Conservation (phyloP, 306 rosid species). For the Sindora glabra region DNA sequence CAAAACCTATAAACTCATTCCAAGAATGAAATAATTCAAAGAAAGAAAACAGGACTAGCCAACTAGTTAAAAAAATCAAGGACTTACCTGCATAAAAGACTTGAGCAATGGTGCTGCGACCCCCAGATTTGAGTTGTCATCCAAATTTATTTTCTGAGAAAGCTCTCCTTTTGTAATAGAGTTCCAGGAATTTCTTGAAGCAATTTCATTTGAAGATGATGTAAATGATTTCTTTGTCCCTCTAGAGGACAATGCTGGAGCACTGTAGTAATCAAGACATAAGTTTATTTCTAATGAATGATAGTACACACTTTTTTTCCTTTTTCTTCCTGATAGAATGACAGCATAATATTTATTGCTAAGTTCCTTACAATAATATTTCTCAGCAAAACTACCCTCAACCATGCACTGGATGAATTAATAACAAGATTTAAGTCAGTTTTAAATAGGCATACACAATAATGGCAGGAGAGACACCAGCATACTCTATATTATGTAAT, state of each 20-base stretch:
- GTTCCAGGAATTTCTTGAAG: slow-evolving; percentile 82
- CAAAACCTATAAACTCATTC: no score
- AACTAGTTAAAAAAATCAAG: no score
- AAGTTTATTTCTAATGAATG: slow-evolving; percentile 10
- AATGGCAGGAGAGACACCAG: not conserved
- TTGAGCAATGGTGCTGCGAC: slow-evolving; percentile 90
- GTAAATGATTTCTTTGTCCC: slow-evolving; percentile 62
- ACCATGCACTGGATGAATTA: slow-evolving; percentile 2
- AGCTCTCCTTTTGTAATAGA: slow-evolving; percentile 71
- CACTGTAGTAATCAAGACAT: slow-evolving; percentile 43
- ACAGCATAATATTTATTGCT: not conserved
- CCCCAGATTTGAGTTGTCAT: slow-evolving; percentile 74
- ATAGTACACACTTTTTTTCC: not conserved
- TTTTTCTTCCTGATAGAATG: no score
- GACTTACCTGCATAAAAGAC: slow-evolving; percentile 84
- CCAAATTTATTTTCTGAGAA: slow-evolving; percentile 67
- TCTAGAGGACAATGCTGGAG: slow-evolving; percentile 92
- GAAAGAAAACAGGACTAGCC: no score
- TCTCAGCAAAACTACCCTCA: not conserved
- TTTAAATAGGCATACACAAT: not conserved
- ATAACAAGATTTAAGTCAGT: not conserved
- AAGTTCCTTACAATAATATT: not conserved
- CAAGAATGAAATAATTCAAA: no score
- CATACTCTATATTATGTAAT: not conserved
- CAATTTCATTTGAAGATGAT: slow-evolving; percentile 50